phyloP scores from a whole-genome alignment of 805 yeast species.

The Candida caryicola region DNA sequence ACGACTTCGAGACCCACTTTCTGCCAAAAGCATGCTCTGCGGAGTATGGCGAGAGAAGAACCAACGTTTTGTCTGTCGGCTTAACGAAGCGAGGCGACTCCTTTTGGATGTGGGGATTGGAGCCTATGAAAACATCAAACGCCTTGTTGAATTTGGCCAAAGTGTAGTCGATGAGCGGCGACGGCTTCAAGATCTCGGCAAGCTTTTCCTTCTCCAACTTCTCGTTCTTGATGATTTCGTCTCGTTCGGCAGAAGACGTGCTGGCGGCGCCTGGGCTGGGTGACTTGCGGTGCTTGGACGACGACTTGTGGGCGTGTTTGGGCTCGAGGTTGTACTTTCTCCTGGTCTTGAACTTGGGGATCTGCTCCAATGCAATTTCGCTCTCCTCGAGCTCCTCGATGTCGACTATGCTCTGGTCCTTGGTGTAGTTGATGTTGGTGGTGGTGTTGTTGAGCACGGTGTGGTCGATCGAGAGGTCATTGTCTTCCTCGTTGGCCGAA shows the following conservation, averaged over 20 bases:
- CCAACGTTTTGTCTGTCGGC: conserved; percentile 48
- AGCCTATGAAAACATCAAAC: conserved; percentile 41
- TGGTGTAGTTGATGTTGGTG: conserved; percentile 24
- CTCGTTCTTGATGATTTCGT: conserved; percentile 1
- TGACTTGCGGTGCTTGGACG: conserved; percentile 5
- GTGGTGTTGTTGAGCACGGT: conserved; percentile 26
- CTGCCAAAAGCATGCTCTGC: conserved; percentile 72
- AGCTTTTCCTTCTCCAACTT: conserved; percentile 17
- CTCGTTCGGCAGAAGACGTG: conserved; percentile 1
- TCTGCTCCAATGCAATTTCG: conserved; percentile 33
- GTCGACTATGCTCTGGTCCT: conserved; percentile 33
- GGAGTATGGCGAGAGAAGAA: conserved; percentile 67
- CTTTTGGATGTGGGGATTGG: conserved; percentile 41
- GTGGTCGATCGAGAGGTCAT: conserved; percentile 42
- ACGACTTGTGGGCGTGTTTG: neutral
- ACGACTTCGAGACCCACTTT: conserved; percentile 69
- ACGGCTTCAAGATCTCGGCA: conserved; percentile 31
- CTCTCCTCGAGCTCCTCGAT: conserved; percentile 35
- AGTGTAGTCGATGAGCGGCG: conserved; percentile 34
- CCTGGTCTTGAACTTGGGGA: conserved; percentile 35
- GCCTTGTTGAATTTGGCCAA: conserved; percentile 37
- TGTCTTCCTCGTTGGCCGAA: conserved; percentile 29
- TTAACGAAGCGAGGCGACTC: conserved; percentile 38
- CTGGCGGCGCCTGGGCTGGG: conserved; percentile 6
- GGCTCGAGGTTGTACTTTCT: conserved; percentile 31